These are phyloP conservation scores for Fusarium sp. DNA, from an alignment of 2,329 filamentous ascomycete genomes.

Conservation along the genomic window DNA sequence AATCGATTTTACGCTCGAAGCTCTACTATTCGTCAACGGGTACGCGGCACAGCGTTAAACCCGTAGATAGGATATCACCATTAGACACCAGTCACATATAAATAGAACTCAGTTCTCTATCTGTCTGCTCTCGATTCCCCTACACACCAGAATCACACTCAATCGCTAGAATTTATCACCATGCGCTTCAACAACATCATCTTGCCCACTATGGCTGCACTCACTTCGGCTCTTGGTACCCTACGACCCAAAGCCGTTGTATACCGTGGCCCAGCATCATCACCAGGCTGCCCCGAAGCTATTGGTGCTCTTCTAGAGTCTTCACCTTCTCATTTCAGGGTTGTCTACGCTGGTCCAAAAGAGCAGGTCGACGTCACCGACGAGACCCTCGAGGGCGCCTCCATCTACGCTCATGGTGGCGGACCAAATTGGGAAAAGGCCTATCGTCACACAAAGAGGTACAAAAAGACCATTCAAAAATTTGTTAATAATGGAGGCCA, in stretches of 20 bases:
- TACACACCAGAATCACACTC: no score
- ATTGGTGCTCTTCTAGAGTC: not conserved
- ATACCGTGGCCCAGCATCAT: constrained; percentile 19
- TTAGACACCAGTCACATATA: not conserved
- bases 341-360: constrained; percentile 3
- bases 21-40: not conserved
- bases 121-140: no score
- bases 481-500: constrained; percentile 4
- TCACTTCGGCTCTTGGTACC: not conserved
- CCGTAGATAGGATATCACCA: not conserved
- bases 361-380: not conserved
- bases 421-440: constrained; percentile 5
- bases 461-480: not conserved
- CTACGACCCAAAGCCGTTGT: constrained; percentile 12
- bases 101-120: not conserved
- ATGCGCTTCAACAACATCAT: not conserved
- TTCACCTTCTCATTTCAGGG: not conserved
- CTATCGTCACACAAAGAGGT: constrained; percentile 9
- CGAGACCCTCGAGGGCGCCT: constrained; percentile 10
- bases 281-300: constrained; percentile 8
- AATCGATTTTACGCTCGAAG: not conserved
- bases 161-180: not conserved
- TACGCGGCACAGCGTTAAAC: not conserved
- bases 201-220: not conserved
- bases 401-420: constrained; percentile 1